Evolutionary conservation across 116 monocot species (phyloP).

Genomic region (Trichopus zeylanicus): DNA sequence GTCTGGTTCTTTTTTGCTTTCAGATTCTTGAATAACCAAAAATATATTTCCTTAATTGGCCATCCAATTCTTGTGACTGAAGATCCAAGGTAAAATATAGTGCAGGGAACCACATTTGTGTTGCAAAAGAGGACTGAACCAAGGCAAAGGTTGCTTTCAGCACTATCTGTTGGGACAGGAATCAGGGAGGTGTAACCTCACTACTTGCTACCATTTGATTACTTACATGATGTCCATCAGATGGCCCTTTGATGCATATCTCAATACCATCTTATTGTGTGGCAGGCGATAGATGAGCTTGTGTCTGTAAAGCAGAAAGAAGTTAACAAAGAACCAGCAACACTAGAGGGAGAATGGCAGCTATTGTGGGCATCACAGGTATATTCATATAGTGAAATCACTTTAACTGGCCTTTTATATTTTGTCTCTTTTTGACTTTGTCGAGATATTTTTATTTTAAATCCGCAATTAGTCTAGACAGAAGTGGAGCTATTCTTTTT

Average conservation of each 20-base stretch:
- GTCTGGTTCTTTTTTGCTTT: too few relatives aligned
- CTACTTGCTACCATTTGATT: not conserved
- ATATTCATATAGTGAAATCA: not conserved
- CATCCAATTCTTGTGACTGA: conserved; percentile 2
- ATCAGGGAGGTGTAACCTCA: conserved; percentile 40
- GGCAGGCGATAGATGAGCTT: conserved; percentile 65
- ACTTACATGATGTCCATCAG: not conserved
- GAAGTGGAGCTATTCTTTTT: too few relatives aligned
- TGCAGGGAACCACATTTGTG: conserved; percentile 97
- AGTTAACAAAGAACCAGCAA: conserved; percentile 16
- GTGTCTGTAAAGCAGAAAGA: conserved; percentile 20
- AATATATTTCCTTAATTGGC: not conserved
- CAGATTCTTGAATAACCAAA: not conserved
- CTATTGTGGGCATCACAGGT: conserved; percentile 91
- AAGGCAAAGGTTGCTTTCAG: conserved; percentile 70
- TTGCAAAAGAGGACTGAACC: conserved; percentile 80
- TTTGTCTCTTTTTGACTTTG: not conserved
- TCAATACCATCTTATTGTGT: not conserved
- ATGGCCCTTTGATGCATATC: not conserved
- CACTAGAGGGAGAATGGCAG: conserved; percentile 83
- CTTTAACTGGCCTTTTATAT: not conserved
- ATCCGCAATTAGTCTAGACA: too few relatives aligned
- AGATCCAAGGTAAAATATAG: conserved; percentile 30
- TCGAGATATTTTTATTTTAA: not conserved
- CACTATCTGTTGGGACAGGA: conserved; percentile 51